A percentile compares a stretch with the other conserved stretches of the same genome.
Conservation (phyloP, 768 basidiomycete species). For the Boletellus ananiceps region DNA sequence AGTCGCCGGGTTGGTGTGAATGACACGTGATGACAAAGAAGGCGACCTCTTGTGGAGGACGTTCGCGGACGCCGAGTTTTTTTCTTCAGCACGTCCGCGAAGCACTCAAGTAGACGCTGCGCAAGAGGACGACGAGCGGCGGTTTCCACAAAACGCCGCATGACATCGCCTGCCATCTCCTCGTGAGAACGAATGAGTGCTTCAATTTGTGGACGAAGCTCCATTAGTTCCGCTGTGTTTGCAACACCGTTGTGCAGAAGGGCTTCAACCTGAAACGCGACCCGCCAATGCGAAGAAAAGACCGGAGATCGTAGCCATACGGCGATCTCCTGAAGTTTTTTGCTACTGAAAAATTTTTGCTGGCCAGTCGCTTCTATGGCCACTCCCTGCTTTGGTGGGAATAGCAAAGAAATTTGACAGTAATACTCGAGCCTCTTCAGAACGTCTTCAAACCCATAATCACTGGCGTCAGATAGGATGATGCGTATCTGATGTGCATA, state of each 20-base stretch:
- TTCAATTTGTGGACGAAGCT: conserved; percentile 43
- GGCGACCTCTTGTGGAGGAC: conserved; percentile 35
- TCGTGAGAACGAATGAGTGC: conserved; percentile 33
- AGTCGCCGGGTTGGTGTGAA: conserved; percentile 72
- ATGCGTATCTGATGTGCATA: conserved; percentile 72
- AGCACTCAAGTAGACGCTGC: conserved; percentile 43
- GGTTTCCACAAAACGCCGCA: conserved; percentile 50
- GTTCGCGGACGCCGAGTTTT: conserved; percentile 14
- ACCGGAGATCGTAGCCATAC: conserved; percentile 42
- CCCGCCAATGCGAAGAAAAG: conserved; percentile 41
- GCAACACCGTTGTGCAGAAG: conserved; percentile 60
- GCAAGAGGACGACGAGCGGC: conserved; percentile 44
- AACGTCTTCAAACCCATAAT: conserved; percentile 30
- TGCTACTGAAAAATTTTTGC: conserved; percentile 48
- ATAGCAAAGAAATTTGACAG: conserved; percentile 48
- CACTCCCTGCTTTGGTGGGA: conserved; percentile 30
- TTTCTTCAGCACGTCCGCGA: conserved; percentile 33
- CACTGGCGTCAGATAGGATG: conserved; percentile 47
- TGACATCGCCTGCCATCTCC: conserved; percentile 41
- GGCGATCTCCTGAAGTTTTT: conserved; percentile 43
- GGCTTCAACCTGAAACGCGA: conserved; percentile 76
- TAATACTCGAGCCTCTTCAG: conserved; percentile 48
- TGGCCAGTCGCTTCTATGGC: conserved; percentile 46
- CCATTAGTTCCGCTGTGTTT: conserved; percentile 52
- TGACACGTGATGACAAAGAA: conserved; percentile 71